phyloP scores from a whole-genome alignment of 352 stramenopile genomes.

The Plasmopara viticola region DNA sequence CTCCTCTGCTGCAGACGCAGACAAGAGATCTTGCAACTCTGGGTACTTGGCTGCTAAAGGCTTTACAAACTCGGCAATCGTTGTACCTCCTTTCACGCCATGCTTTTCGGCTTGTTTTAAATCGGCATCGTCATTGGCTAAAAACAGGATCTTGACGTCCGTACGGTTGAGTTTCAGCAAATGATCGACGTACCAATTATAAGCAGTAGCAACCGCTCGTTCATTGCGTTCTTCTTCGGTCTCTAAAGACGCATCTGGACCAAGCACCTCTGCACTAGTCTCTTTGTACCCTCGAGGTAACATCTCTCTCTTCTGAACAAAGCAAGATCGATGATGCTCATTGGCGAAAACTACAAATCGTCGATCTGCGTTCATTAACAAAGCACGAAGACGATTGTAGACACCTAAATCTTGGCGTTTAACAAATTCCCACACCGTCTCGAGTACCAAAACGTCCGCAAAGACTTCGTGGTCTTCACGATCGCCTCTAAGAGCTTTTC shows the following conservation, averaged over 20 bases:
- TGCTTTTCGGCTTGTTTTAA: slow-evolving; percentile 34
- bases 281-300: slow-evolving; percentile 20
- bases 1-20: slow-evolving; percentile 26
- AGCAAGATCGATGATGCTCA: slow-evolving; percentile 84
- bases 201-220: slow-evolving; percentile 73
- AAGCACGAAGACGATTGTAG: slow-evolving; percentile 83
- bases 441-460: slow-evolving; percentile 83
- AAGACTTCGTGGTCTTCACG: slow-evolving; percentile 33
- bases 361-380: slow-evolving; percentile 78
- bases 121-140: slow-evolving; percentile 66
- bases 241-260: slow-evolving; percentile 31
- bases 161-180: slow-evolving; percentile 44
- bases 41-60: slow-evolving; percentile 37
- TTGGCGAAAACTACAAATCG: slow-evolving; percentile 92
- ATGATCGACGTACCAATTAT: slow-evolving; percentile 70
- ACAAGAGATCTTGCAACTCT: slow-evolving; percentile 57
- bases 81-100: slow-evolving; percentile 45
- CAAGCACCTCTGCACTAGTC: neutral
- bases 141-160: slow-evolving; percentile 44
- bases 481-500: no score
- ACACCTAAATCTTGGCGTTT: slow-evolving; percentile 83
- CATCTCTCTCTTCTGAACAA: slow-evolving; percentile 49
- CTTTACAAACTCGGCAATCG: slow-evolving; percentile 55
- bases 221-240: slow-evolving; percentile 80
- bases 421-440: slow-evolving; percentile 89